Percentiles rank a stretch among this genome's conserved stretches.
Evolutionary conservation across 192 early-diverging fungal species (phyloP).

Genomic region (Phlyctochytrium planicorne): DNA sequence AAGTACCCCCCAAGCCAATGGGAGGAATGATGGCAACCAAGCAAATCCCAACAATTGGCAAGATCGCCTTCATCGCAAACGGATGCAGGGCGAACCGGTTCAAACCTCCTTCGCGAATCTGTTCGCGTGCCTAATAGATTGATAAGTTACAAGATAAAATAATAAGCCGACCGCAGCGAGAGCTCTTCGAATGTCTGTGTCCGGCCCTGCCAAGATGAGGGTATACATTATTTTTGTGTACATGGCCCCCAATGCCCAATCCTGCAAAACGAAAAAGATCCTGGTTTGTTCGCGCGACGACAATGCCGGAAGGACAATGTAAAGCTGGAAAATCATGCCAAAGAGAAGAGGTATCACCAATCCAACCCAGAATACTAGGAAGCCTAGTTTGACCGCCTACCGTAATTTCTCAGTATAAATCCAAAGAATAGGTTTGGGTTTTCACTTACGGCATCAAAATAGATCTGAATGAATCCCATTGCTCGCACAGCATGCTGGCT

Average conservation of each 20-base stretch:
- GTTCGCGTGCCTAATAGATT: constrained; percentile 21
- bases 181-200: constrained; percentile 37
- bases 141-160: neutral
- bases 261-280: constrained; percentile 46
- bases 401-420: no score
- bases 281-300: constrained; percentile 28
- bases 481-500: no score
- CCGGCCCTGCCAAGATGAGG: constrained; percentile 46
- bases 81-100: constrained; percentile 25
- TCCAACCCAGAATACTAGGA: constrained; percentile 55
- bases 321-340: constrained; percentile 72
- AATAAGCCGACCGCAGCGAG: constrained; percentile 30
- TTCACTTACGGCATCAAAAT: no score
- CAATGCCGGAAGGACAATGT: constrained; percentile 64
- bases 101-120: constrained; percentile 25
- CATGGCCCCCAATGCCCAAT: constrained; percentile 71
- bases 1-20: neutral
- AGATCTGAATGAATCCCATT: no score
- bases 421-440: no score
- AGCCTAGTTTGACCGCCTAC: constrained; percentile 50
- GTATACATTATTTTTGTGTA: constrained; percentile 65
- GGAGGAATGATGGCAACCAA: constrained; percentile 10
- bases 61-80: constrained; percentile 9
- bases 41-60: constrained; percentile 13
- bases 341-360: constrained; percentile 67